These are phyloP conservation scores for Teratosphaeria destructans DNA, from an alignment of 2,329 filamentous ascomycete genomes.

Conservation along the genomic window DNA sequence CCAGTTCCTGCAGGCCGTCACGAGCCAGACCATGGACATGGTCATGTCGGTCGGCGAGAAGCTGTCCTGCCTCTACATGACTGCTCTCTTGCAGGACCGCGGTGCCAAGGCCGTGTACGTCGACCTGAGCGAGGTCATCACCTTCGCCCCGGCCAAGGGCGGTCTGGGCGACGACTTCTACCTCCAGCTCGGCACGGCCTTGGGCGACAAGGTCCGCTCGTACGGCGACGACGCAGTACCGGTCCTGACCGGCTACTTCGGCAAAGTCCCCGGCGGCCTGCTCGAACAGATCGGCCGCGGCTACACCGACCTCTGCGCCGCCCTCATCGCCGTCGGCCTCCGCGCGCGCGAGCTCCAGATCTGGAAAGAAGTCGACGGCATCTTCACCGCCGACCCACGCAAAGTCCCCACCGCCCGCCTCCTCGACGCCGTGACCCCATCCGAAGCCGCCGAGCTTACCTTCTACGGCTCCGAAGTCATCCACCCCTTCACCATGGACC, in stretches of 20 bases:
- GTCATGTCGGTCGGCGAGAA: constrained; percentile 95
- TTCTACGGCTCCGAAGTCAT: constrained; percentile 74
- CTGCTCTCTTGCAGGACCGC: constrained; percentile 67
- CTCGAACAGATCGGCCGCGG: constrained; percentile 87
- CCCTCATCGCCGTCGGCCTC: constrained; percentile 81
- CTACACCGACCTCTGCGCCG: constrained; percentile 93
- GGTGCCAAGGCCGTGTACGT: constrained; percentile 81
- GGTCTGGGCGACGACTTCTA: constrained; percentile 39
- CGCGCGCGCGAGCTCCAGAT: constrained; percentile 83
- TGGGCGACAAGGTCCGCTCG: constrained; percentile 33
- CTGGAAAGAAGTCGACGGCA: constrained; percentile 98
- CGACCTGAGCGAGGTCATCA: constrained; percentile 73
- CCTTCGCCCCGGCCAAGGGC: constrained; percentile 41
- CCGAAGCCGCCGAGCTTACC: constrained; percentile 90
- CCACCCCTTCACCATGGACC: constrained; percentile 97
- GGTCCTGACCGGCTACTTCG: constrained; percentile 79
- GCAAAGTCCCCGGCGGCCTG: constrained; percentile 79
- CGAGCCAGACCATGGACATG: constrained; percentile 47
- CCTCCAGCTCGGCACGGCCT: constrained; percentile 29
- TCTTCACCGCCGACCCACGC: constrained; percentile 76
- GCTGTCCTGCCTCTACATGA: constrained; percentile 85
- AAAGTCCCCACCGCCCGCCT: constrained; percentile 89
- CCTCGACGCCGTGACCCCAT: constrained; percentile 79
- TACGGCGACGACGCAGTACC: constrained; percentile 37
- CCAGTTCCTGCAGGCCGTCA: constrained; percentile 45